A percentile compares a stretch with the other conserved stretches of the same genome.
Evolutionary conservation across 805 yeast genomes (phyloP).

Genomic region (Starmera dryadoides): DNA sequence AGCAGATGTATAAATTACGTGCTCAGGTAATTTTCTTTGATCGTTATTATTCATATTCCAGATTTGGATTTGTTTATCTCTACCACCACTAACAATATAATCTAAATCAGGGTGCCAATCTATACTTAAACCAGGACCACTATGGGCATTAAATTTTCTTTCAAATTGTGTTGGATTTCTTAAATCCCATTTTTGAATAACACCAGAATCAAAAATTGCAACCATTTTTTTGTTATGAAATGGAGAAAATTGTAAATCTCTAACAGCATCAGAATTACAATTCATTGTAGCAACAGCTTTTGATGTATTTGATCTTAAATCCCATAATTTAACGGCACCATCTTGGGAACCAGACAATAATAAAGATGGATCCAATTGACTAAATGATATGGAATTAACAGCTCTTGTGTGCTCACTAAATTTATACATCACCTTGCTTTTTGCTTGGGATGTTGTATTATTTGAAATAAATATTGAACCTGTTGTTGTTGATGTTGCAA

Average conservation of each 20-base stretch:
- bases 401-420: slow-evolving; percentile 38
- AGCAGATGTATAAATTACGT: slow-evolving; percentile 64
- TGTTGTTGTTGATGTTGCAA: slow-evolving; percentile 39
- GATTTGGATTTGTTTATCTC: slow-evolving; percentile 76
- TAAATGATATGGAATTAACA: slow-evolving; percentile 36
- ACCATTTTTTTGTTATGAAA: slow-evolving; percentile 53
- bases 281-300: slow-evolving; percentile 44
- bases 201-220: slow-evolving; percentile 84
- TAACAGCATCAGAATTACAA: slow-evolving; percentile 65
- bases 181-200: slow-evolving; percentile 81
- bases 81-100: slow-evolving; percentile 83
- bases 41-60: slow-evolving; percentile 52
- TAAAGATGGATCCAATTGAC: slow-evolving; percentile 27
- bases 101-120: slow-evolving; percentile 86
- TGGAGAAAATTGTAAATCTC: slow-evolving; percentile 49
- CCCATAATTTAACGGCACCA: slow-evolving; percentile 75
- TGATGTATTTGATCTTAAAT: slow-evolving; percentile 40
- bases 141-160: slow-evolving; percentile 75
- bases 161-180: slow-evolving; percentile 59
- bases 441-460: slow-evolving; percentile 19
- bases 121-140: slow-evolving; percentile 82
- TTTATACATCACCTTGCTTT: slow-evolving; percentile 21
- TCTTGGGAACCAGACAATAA: slow-evolving; percentile 70
- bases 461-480: slow-evolving; percentile 36
- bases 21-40: slow-evolving; percentile 48